Percentiles rank a stretch among this genome's conserved stretches.
These are phyloP conservation scores for Ogataea kodamae DNA, from an alignment of 805 yeast species.

Conservation along the genomic window DNA sequence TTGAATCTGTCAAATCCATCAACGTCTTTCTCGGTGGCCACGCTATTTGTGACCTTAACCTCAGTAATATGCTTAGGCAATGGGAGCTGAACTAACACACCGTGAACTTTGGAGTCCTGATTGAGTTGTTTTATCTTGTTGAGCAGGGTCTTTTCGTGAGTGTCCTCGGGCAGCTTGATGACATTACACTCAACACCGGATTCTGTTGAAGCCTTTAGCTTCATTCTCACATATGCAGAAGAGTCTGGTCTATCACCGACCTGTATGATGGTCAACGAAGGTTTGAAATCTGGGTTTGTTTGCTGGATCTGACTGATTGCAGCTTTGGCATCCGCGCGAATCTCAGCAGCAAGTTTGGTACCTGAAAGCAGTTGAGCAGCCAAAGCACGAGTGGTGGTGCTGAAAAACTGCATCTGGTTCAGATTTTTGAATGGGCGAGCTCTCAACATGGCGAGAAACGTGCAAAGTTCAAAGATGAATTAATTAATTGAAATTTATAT, in stretches of 20 bases:
- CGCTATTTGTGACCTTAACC: conserved; percentile 62
- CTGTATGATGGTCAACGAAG: conserved; percentile 67
- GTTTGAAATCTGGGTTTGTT: conserved; percentile 53
- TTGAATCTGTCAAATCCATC: conserved; percentile 81
- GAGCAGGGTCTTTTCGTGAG: conserved; percentile 54
- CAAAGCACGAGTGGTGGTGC: conserved; percentile 14
- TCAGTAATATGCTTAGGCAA: conserved; percentile 70
- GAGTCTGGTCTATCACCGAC: conserved; percentile 79
- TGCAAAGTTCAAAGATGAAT: conserved; percentile 2
- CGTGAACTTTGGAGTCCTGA: conserved; percentile 58
- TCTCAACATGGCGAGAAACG: conserved; percentile 14
- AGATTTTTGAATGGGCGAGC: conserved; percentile 8
- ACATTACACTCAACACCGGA: conserved; percentile 62
- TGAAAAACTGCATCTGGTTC: conserved; percentile 16
- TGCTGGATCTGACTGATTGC: conserved; percentile 41
- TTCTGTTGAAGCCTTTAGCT: conserved; percentile 70
- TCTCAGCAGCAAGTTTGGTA: conserved; percentile 40
- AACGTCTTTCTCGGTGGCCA: conserved; percentile 66
- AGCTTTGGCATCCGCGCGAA: conserved; percentile 41
- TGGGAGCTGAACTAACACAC: conserved; percentile 74
- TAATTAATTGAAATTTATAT: too few relatives aligned
- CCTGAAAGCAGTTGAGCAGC: conserved; percentile 43
- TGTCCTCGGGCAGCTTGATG: conserved; percentile 53
- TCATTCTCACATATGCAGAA: conserved; percentile 77
- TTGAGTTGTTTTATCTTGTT: conserved; percentile 54